Conservation (phyloP, 2,329 filamentous ascomycete genomes). For the Fusarium coicis region DNA sequence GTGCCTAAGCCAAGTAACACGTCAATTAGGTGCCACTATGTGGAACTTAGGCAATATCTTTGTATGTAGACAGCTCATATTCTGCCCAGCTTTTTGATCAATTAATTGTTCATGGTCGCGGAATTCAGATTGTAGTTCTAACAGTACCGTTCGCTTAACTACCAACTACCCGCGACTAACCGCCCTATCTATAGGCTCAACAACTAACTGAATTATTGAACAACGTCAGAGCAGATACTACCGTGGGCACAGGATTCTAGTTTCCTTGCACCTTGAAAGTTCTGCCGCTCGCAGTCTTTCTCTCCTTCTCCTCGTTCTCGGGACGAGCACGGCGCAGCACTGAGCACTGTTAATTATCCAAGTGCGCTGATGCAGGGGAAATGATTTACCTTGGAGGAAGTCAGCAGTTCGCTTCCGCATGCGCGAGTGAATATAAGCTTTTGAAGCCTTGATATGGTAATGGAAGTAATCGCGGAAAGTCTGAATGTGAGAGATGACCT, state of each 20-base stretch:
- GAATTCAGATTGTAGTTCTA: slow-evolving; percentile 31
- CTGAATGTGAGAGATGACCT: slow-evolving; percentile 98
- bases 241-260: slow-evolving; percentile 33
- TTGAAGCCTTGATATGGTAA: slow-evolving; percentile 99
- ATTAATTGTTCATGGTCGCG: not conserved
- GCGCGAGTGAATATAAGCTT: slow-evolving; percentile 98
- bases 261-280: slow-evolving; percentile 76
- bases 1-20: slow-evolving; percentile 37
- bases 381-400: slow-evolving; percentile 88
- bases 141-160: slow-evolving; percentile 41
- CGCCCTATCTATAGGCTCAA: slow-evolving; percentile 14
- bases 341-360: slow-evolving; percentile 54
- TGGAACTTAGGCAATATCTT: not conserved
- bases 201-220: slow-evolving; percentile 14
- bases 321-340: slow-evolving; percentile 96
- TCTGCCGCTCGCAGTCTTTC: slow-evolving; percentile 96
- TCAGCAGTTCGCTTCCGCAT: slow-evolving; percentile 98
- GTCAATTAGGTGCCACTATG: not conserved
- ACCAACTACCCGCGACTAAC: slow-evolving; percentile 18
- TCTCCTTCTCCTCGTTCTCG: slow-evolving; percentile 96
- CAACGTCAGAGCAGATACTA: slow-evolving; percentile 11
- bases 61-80: not conserved
- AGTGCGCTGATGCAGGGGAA: not conserved
- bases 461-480: slow-evolving; percentile 99
- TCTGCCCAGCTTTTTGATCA: not conserved